Base-by-base conservation (phyloP, 2,329 filamentous ascomycete species). In the Fusarium agapanthi region DNA sequence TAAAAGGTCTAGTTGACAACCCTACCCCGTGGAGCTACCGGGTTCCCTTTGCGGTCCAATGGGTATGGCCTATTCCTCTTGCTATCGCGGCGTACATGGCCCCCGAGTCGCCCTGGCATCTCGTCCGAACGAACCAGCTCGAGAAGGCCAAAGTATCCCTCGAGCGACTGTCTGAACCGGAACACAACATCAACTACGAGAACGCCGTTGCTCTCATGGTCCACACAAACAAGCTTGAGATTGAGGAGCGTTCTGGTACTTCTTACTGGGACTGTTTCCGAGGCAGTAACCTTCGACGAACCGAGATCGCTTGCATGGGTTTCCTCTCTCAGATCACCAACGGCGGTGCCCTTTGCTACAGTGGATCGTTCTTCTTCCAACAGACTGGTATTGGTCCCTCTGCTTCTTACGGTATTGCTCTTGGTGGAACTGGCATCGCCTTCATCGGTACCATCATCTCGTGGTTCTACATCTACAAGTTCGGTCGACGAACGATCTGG, bases 241-340 rank as follows among this genome's bases (percentile, higher is more conserved):
- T 83, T 61, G 77, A 83, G 61, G 78, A 83, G 67, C 80, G 77
- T 2, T 68, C 71, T 1, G 85, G 85, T 5, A 81, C 80, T 18
- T 78, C 72, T 3, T 86, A 86, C 67, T 71, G 75, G 61, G 86
- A 88, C 69, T 85, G 83, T 66, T 88, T 88, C 81, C 79, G 79
- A 16, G 86, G 86, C 32, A 82, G 81, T 22, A 83, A 88, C 74
- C 79, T 82, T 5, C 82, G 84, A 44, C 83, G 85, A 47, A 86
- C 84, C 8, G 83, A 86, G 74, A 84, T 87, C 59, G 82, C 81
- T 30, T 82, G 81, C 72, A 79, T 84, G 78, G 73, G 79, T 22
- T 84, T 84, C 74, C 64, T 83, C 41, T 82, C 80, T 3, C 85
- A 86, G 67, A 83, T 84, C 71, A 81, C 81, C 10, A 79, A 82